Conservation (phyloP, 768 basidiomycete genomes). For the Botryobasidium botryosum region DNA sequence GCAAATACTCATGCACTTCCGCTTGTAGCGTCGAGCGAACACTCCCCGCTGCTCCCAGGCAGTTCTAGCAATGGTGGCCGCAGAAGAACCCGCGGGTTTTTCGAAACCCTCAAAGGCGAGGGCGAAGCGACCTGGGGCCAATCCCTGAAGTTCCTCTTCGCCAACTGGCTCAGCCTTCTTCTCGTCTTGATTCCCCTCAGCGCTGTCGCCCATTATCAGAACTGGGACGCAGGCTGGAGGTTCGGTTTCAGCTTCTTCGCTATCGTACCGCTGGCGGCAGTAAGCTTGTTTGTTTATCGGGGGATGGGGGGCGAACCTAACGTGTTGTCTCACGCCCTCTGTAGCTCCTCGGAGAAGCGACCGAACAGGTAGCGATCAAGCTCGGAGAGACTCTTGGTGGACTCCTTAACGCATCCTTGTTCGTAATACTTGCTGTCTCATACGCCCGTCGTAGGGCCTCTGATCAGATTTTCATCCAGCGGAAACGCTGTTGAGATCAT, state of each 20-base stretch:
- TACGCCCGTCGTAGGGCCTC: too few species aligned
- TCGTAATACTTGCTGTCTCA: too few species aligned
- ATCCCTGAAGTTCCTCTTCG: slow-evolving; percentile 44
- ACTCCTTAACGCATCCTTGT: slow-evolving; percentile 56
- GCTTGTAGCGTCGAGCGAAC: too few species aligned
- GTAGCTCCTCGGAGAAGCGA: slow-evolving; percentile 66
- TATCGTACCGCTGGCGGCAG: slow-evolving; percentile 78
- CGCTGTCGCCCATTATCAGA: slow-evolving; percentile 39
- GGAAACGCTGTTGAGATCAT: slow-evolving; percentile 73
- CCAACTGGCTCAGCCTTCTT: slow-evolving; percentile 57
- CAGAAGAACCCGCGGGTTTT: too few species aligned
- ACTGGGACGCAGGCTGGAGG: slow-evolving; percentile 63
- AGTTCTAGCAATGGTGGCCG: too few species aligned
- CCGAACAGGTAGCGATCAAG: slow-evolving; percentile 60
- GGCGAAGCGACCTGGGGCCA: slow-evolving; percentile 43
- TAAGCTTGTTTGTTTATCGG: slow-evolving; percentile 19
- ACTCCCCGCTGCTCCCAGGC: too few species aligned
- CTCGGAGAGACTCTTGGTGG: slow-evolving; percentile 78
- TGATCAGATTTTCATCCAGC: slow-evolving; percentile 45
- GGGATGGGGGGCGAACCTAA: neutral
- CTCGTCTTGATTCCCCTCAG: slow-evolving; percentile 69
- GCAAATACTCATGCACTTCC: too few species aligned
- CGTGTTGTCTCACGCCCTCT: neutral
- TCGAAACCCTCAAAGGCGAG: slow-evolving; percentile 23
- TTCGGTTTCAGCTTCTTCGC: slow-evolving; percentile 66